Base-by-base conservation (phyloP, 73 alveolate species). In the Halteria grandinella region DNA sequence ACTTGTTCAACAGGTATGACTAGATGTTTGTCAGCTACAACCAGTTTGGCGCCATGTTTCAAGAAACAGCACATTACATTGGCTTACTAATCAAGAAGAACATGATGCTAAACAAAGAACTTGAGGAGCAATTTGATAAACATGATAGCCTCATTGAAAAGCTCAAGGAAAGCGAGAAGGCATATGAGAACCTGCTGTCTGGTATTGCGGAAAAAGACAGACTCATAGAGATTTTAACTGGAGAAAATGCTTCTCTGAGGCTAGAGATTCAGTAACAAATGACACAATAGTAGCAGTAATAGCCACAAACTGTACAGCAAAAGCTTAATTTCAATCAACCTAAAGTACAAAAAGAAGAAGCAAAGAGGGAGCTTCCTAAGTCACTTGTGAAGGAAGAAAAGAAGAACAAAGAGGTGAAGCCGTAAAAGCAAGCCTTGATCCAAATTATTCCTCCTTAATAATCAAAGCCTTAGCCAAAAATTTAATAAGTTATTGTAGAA, bases 41-140 rank as follows among this genome's bases (percentile, higher is more conserved):
- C 36, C 5, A 57, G 6, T 57, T 57, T 31, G 74, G 74, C 5
- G 15, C 51, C 4, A 57, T 31, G 36, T 57, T 57, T 18, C 33
- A 57, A 32, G 74, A 57, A 33, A 57, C 74, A 17, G 74, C 74
- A 4, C 74, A 57, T 57, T 57, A 29, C 33, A 57, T 57, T 7
- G 74, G 74, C 10, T 29, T 57, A 25, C 54, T 57, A 6, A 57
- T 57, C 31, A 57, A 57, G 31, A 57, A 57, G 25, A 57, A 57
- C 36, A 57, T 57, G 74, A 57, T 4, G 4, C 29, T 57, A 29
- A 28, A 23, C 32, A 17, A 57, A 33, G n/a, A 23, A 6, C 24
- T 57, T 29, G 74, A 57, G 23, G 74, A 57, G 5, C 36, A 33
- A 31, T 33, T 33, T 14, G 54, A 57, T 6, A 29, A 24, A 18